phyloP scores from a whole-genome alignment of 2,329 filamentous ascomycete genomes.

The Sarocladiaceae sp. region DNA sequence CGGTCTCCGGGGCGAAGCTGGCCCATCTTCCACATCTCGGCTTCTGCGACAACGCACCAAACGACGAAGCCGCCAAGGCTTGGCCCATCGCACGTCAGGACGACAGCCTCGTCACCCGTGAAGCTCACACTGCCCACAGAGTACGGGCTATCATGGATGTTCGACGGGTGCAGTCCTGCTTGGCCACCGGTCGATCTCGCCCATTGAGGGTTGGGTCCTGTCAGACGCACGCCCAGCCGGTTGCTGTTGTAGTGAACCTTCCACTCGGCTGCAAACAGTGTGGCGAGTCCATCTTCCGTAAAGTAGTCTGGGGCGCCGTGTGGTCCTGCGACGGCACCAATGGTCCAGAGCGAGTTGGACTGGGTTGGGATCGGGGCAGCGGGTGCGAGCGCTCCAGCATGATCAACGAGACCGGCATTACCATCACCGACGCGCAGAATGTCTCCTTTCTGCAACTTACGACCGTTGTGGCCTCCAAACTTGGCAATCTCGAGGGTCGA shows the following conservation, averaged over 20 bases:
- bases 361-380: constrained; percentile 18
- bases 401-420: background rate
- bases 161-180: constrained; percentile 34
- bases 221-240: constrained; percentile 31
- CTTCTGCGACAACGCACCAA: constrained; percentile 28
- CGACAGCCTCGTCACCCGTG: constrained; percentile 34
- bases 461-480: constrained; percentile 27
- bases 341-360: constrained; percentile 21
- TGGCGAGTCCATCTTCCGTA: constrained; percentile 22
- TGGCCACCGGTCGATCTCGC: constrained; percentile 28
- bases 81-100: constrained; percentile 32
- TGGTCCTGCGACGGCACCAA: constrained; percentile 31
- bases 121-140: constrained; percentile 36
- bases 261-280: constrained; percentile 29
- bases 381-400: background rate
- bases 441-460: constrained; percentile 24
- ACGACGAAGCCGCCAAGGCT: constrained; percentile 35
- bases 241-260: constrained; percentile 34
- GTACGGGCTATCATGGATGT: constrained; percentile 33
- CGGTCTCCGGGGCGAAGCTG: constrained; percentile 32
- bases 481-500: constrained; percentile 25
- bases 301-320: constrained; percentile 32
- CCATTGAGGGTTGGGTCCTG: constrained; percentile 31
- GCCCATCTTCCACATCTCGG: constrained; percentile 36
- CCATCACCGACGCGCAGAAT: constrained; percentile 18